These are phyloP conservation scores for Arachnomyces sp. DNA, from an alignment of 2,329 filamentous ascomycete genomes.

Conservation along the genomic window DNA sequence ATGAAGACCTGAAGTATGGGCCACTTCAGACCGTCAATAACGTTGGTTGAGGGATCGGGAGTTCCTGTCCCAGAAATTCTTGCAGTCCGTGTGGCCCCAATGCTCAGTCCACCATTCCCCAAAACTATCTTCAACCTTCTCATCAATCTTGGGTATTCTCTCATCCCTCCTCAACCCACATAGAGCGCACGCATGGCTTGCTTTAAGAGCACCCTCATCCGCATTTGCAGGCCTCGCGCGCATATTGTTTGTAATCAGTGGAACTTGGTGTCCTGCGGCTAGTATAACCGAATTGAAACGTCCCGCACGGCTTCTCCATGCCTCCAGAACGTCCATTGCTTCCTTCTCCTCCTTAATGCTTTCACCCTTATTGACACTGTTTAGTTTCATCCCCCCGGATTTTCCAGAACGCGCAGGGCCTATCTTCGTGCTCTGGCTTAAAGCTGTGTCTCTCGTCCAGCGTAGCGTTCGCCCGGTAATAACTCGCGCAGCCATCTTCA, in stretches of 20 bases:
- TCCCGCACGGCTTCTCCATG: constrained; percentile 69
- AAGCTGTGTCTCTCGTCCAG: constrained; percentile 81
- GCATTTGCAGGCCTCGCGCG: constrained; percentile 55
- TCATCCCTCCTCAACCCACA: constrained; percentile 87
- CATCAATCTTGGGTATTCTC: constrained; percentile 65
- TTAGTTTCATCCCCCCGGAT: constrained; percentile 78
- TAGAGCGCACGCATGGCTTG: constrained; percentile 67
- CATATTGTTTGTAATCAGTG: constrained; percentile 62
- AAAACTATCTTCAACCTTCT: constrained; percentile 77
- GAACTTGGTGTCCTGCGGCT: constrained; percentile 50
- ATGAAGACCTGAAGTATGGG: no score
- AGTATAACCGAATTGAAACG: constrained; percentile 57
- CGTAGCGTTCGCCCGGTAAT: constrained; percentile 76
- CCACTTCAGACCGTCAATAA: constrained; percentile 34
- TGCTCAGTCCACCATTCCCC: constrained; percentile 95
- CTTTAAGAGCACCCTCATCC: constrained; percentile 60
- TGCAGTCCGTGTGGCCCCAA: constrained; percentile 72
- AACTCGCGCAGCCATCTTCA: constrained; percentile 62
- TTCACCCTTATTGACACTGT: constrained; percentile 75
- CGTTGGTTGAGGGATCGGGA: constrained; percentile 61
- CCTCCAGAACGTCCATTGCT: constrained; percentile 63
- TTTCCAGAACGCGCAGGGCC: constrained; percentile 63
- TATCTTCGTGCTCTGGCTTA: constrained; percentile 84
- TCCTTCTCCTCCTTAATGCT: constrained; percentile 77
- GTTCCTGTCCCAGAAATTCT: constrained; percentile 76